Conservation (phyloP, 441 rosid genomes). For the Mallotus japonicus region DNA sequence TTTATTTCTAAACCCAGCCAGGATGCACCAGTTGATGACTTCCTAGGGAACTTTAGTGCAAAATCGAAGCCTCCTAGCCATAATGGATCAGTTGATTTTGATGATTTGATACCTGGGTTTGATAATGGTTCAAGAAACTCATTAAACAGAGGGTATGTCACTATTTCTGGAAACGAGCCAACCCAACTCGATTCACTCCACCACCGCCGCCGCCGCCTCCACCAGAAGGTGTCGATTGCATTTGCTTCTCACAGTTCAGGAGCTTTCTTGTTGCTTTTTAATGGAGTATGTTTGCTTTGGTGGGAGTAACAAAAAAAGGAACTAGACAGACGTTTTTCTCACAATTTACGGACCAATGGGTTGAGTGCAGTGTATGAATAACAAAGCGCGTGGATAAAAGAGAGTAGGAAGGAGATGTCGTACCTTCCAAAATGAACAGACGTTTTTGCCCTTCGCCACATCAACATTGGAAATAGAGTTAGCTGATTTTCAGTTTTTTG, state of each 20-base stretch:
- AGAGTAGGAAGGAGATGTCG: not conserved
- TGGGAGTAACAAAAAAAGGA: not conserved
- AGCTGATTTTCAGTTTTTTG: no score
- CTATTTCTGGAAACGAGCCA: conserved; percentile 42
- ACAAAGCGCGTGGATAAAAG: not conserved
- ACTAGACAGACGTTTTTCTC: not conserved
- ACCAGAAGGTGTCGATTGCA: conserved; percentile 48
- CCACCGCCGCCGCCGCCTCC: conserved; percentile 41
- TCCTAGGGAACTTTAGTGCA: conserved; percentile 50
- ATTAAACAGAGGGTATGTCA: conserved; percentile 44
- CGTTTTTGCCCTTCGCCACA: no score
- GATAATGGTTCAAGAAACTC: conserved; percentile 38
- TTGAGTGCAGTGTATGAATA: not conserved
- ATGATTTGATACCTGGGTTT: conserved; percentile 78
- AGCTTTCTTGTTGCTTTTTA: conserved; percentile 17
- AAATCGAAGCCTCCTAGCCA: conserved; percentile 30
- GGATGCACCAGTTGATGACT: conserved; percentile 40
- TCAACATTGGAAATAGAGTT: no score
- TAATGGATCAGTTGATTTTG: conserved; percentile 42
- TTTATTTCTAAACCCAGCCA: conserved; percentile 44
- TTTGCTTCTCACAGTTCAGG: conserved; percentile 33
- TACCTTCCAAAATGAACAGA: no score
- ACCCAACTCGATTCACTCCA: conserved; percentile 48
- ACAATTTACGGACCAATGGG: conserved; percentile 6
- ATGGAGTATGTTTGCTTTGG: conserved; percentile 7